Evolutionary conservation across 2,329 filamentous ascomycete species (phyloP).

Genomic region (Verticillium alfalfae): DNA sequence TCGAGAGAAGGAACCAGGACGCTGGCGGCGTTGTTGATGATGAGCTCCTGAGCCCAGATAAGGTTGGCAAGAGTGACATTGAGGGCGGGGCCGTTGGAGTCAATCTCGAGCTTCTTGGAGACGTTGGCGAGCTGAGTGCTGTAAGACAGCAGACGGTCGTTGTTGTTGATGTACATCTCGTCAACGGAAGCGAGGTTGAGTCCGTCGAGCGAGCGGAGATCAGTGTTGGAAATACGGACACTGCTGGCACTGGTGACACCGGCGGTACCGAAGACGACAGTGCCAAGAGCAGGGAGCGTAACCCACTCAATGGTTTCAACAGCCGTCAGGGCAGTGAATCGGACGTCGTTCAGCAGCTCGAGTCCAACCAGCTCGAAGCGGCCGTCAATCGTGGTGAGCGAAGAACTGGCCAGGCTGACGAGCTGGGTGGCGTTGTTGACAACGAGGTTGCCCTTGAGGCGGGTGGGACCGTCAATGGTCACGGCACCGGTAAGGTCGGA

Average conservation of each 20-base stretch:
- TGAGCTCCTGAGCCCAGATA: constrained; percentile 42
- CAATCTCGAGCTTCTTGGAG: constrained; percentile 63
- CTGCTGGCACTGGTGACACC: constrained; percentile 61
- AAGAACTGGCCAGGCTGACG: constrained; percentile 54
- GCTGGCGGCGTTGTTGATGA: constrained; percentile 69
- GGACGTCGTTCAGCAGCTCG: constrained; percentile 62
- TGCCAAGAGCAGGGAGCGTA: constrained; percentile 59
- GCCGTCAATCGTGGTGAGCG: constrained; percentile 61
- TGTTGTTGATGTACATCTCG: constrained; percentile 83
- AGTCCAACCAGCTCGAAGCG: constrained; percentile 65
- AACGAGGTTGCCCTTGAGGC: constrained; percentile 53
- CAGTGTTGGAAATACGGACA: constrained; percentile 80
- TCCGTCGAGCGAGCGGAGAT: constrained; percentile 70
- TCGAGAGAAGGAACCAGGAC: constrained; percentile 69
- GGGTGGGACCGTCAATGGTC: constrained; percentile 52
- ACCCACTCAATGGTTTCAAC: constrained; percentile 66
- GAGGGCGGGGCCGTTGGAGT: constrained; percentile 73
- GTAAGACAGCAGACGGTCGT: constrained; percentile 71
- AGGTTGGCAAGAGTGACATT: constrained; percentile 73
- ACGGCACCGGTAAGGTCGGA: constrained; percentile 51
- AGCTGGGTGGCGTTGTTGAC: constrained; percentile 56
- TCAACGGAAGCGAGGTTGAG: constrained; percentile 73
- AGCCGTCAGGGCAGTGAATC: constrained; percentile 57
- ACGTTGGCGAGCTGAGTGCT: constrained; percentile 75
- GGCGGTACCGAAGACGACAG: constrained; percentile 41